Evolutionary conservation across 2,329 filamentous ascomycete species (phyloP), one percentile per base, ranked within the genome.

Genomic region (Camptophora hylomeconis): DNA sequence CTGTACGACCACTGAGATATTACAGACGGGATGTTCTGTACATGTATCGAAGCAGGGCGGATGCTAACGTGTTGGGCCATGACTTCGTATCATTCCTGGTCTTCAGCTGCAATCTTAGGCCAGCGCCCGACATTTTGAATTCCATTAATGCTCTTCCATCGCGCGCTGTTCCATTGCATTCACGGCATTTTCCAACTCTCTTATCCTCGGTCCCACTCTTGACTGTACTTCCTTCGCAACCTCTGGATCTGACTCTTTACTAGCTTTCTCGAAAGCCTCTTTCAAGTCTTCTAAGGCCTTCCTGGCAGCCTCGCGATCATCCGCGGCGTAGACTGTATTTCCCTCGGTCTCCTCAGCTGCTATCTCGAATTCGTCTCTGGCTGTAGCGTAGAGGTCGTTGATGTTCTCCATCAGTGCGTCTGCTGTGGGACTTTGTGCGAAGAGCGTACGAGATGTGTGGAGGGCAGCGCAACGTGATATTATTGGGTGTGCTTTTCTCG

Each of bases 261-360:
- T 38, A 2, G 60, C 52, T 11, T 46, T 47, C 19, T 51, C 49
- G 34, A 63, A 70, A 7, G 55, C 61, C 27, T 57, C 53, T 35
- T 66, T 51, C 30, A 71, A 50, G 37, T 52, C 56, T 21, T 57
- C 56, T 31, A 72, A 41, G 39, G 67, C 67, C 44, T 67, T 64
- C 7, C 60, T 45, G 17, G 67, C 65, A 14, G 65, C 65, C 11
- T 57, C 60, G 4, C 67, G 51, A 36, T 71, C 66, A 15, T 65
- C 65, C 11, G 60, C 54, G 2, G 67, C 67, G 46, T 71, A 71
- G 17, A 67, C 60, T 7, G 63, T 65, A 33, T 62, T 60, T 49
- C 65, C 67, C 45, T 49, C 57, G 48, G 59, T 53, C 46, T 60
- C 35, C 53, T 54, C 44, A 52, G 57, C 35, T 48, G 60, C 54